Percentiles rank a stretch among this genome's conserved stretches.
Evolutionary conservation across 768 basidiomycete species (phyloP).

Genomic region (Boletus tomentosulus): DNA sequence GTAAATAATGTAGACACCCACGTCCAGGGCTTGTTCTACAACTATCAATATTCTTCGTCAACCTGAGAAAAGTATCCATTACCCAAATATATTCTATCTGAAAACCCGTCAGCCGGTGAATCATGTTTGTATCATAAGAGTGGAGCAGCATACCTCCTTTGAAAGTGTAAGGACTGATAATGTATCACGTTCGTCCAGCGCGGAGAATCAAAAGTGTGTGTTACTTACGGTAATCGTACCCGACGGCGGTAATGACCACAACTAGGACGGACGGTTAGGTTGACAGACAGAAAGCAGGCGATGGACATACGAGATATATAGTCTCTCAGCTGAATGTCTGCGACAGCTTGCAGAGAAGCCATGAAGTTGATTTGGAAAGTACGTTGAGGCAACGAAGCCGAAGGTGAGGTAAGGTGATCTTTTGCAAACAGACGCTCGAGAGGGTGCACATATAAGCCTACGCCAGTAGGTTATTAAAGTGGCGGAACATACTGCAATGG

Average conservation of each 20-base stretch:
- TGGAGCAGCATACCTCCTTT: not conserved
- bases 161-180: not conserved
- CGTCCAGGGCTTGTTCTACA: not conserved
- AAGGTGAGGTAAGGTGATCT: not conserved
- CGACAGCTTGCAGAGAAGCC: not conserved
- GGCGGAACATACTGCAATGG: no score
- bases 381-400: not conserved
- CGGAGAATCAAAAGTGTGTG: not conserved
- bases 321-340: not conserved
- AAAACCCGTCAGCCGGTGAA: not conserved
- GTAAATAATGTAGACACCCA: not conserved
- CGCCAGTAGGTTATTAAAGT: no score
- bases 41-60: not conserved
- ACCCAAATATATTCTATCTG: conserved; percentile 6
- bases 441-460: no score
- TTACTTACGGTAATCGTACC: not conserved
- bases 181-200: not conserved
- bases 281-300: not conserved
- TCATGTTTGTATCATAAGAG: not conserved
- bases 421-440: no score
- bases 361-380: not conserved
- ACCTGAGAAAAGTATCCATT: not conserved
- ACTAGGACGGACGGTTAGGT: not conserved
- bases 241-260: not conserved
- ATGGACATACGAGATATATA: not conserved